Evolutionary conservation across 805 yeast genomes (phyloP).

Genomic region (Spathaspora passalidarum): DNA sequence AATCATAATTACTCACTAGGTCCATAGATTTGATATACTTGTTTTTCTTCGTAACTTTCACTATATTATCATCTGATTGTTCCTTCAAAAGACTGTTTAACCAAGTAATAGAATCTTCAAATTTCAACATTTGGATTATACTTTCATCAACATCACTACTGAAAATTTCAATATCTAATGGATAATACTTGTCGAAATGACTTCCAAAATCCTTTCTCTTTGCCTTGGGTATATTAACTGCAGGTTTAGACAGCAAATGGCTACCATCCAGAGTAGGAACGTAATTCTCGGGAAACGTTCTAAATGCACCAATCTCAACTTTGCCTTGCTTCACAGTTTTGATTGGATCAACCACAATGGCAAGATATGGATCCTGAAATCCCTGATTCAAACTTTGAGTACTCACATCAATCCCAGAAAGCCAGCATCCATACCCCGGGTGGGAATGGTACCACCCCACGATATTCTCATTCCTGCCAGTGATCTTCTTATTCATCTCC

Average conservation of each 20-base stretch:
- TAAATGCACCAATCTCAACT: slow-evolving; percentile 85
- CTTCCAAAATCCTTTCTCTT: slow-evolving; percentile 65
- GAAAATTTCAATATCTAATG: slow-evolving; percentile 61
- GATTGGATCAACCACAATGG: slow-evolving; percentile 83
- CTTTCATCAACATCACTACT: slow-evolving; percentile 48
- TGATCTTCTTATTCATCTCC: slow-evolving; percentile 46
- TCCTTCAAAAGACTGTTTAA: slow-evolving; percentile 9
- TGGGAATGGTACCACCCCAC: slow-evolving; percentile 98
- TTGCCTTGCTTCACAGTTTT: slow-evolving; percentile 58
- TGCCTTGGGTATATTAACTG: slow-evolving; percentile 34
- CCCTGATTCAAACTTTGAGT: slow-evolving; percentile 84
- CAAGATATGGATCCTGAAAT: slow-evolving; percentile 89
- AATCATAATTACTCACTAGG: slow-evolving; percentile 7
- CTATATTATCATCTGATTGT: background rate
- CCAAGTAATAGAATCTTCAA: slow-evolving; percentile 19
- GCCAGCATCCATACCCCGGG: slow-evolving; percentile 97
- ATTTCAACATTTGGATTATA: slow-evolving; percentile 16
- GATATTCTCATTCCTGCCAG: slow-evolving; percentile 50
- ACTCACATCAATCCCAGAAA: slow-evolving; percentile 87
- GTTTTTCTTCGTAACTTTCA: slow-evolving; percentile 1
- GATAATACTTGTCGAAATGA: slow-evolving; percentile 67
- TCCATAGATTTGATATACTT: slow-evolving; percentile 6
- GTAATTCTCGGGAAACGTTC: slow-evolving; percentile 56
- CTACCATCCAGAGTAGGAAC: slow-evolving; percentile 4
- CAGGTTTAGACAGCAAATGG: slow-evolving; percentile 13